Evolutionary conservation across 495 filamentous ascomycete species (phyloP), one percentile per base, ranked within the genome.

Genomic region (Aspergillus cavernicola): DNA sequence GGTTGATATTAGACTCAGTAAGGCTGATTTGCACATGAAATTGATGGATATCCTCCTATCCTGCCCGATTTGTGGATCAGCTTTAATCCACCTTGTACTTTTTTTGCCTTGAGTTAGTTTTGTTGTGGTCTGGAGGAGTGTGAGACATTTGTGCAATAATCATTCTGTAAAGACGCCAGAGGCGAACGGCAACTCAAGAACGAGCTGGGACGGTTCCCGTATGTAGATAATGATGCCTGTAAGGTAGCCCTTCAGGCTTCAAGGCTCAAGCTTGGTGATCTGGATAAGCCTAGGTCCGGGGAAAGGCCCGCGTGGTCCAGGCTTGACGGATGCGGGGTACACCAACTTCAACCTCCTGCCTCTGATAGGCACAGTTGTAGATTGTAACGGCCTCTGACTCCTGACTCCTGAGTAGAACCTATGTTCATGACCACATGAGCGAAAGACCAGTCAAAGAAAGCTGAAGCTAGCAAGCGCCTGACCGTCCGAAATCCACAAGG

Each of bases 271-370:
- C 29, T 16, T 48, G 35, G 22, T 44, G 29, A 15, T 35, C 15
- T 15, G 9, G 13, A 35, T 44, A 52, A 31, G 49, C 36, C 44
- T 41, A 42, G 39, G 38, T 55, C 55, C 39, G 55, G 60, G 60
- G 57, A 55, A 53, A 60, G 51, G 52, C 57, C 60, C 60, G 60
- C 52, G 60, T 63, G 57, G 57, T 39, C 57, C 57, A 52, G 54
- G 45, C 52, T 50, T 32, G 19, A 49, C 60, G 60, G 56, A 63
- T 63, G 60, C 57, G 60, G 60, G 60, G 60, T 63, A 63, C 54
- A 37, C 18, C 46, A 29, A 28, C 19, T 8, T 9, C 26, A 36
- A 6, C 18, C 19, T 13, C 0, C 4, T 37, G n/a, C n/a, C n/a
- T n/a, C n/a, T n/a, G n/a, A n/a, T n/a, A n/a, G n/a, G n/a, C n/a